Evolutionary conservation across 306 rosid genomes (phyloP).

Genomic region (Prunus salicina): DNA sequence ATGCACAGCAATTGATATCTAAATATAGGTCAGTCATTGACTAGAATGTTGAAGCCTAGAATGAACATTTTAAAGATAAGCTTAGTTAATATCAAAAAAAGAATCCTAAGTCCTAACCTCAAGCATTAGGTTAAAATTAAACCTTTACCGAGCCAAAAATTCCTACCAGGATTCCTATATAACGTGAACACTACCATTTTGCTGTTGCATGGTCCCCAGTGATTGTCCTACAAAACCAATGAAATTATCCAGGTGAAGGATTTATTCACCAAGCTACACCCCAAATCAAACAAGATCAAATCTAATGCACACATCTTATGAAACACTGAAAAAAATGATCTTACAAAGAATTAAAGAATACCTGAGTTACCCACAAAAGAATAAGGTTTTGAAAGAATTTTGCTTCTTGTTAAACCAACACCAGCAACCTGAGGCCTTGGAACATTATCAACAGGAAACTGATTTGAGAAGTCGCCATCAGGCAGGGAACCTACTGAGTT

Average conservation of each 20-base stretch:
- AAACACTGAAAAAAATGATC: background rate
- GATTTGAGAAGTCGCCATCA: constrained; percentile 46
- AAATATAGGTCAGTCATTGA: constrained; percentile 35
- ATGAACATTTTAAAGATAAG: constrained; percentile 50
- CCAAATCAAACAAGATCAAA: constrained; percentile 7
- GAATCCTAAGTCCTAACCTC: constrained; percentile 61
- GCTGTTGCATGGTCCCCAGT: constrained; percentile 62
- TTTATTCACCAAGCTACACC: constrained; percentile 1
- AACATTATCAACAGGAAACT: constrained; percentile 59
- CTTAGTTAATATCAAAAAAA: constrained; percentile 48
- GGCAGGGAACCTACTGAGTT: constrained; percentile 44
- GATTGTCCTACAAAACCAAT: constrained; percentile 74
- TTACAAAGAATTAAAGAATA: constrained; percentile 28
- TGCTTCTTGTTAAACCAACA: constrained; percentile 59
- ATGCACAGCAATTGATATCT: constrained; percentile 19
- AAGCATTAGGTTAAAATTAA: constrained; percentile 47
- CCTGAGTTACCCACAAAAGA: constrained; percentile 68
- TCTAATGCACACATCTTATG: background rate
- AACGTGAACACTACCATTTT: constrained; percentile 75
- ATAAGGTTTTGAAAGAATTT: constrained; percentile 53
- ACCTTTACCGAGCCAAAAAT: constrained; percentile 45
- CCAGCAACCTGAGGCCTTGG: constrained; percentile 58
- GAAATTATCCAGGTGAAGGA: constrained; percentile 17
- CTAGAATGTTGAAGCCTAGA: constrained; percentile 43
- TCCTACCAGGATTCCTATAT: constrained; percentile 43